Evolutionary conservation across 305 asterid species (phyloP), one percentile per base, ranked within the genome.

Genomic region (Salvia sclarea): DNA sequence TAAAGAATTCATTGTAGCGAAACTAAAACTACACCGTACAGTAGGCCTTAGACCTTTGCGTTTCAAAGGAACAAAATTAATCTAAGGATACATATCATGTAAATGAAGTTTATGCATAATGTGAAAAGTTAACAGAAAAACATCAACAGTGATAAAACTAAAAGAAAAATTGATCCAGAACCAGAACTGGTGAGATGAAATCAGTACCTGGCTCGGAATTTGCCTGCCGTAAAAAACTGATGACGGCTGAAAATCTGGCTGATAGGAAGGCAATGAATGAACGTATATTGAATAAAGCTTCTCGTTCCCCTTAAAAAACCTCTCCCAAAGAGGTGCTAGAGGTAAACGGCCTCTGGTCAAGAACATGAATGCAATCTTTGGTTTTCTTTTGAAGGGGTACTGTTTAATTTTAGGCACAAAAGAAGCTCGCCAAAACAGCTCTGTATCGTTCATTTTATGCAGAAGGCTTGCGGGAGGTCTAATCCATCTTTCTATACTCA

Each of bases 121-220:
- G 14, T 18, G 11, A 5, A 66, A 35, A 47, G 8, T 25, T 4
- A 25, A 40, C 61, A 8, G 25, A 55, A 7, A 59, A 59, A 65
- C 54, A 25, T 60, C 48, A 47, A 28, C 41, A 14, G 38, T 13
- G 14, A 30, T 25, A 16, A 2, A 33, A 40, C 11, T 37, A 31
- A 5, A 31, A 52, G 41, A 63, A 18, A 11, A 37, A 49, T 22
- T 41, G 16, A 38, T 62, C 58, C 33, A 58, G n/a, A n/a, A n/a
- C n/a, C n/a, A 8, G 28, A 44, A 47, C 43, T 16, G 33, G 50
- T 20, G 53, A 70, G 24, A 38, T 30, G 47, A 70, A 5, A 73
- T 69, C 48, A 43, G 31, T 83, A 89, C 98, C 97, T 92, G 88
- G 78, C 95, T 89, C 31, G 96, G 98, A 76, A 92, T 78, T 60